These are phyloP conservation scores for Fusarium scirpi DNA, from an alignment of 2,329 filamentous ascomycete species.

Conservation along the genomic window DNA sequence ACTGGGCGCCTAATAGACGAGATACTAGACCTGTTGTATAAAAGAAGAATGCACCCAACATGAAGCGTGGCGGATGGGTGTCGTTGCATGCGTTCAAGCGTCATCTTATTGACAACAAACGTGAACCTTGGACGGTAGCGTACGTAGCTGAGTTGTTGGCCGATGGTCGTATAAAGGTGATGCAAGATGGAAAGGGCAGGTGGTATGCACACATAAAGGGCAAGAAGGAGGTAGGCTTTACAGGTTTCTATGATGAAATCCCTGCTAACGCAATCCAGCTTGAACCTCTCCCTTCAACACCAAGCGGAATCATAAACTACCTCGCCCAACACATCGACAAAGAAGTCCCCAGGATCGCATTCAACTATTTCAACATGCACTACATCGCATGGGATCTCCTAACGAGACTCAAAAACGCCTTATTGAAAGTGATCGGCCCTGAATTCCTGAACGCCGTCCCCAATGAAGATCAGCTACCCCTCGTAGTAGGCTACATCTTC, in stretches of 20 bases:
- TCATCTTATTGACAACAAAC: not conserved
- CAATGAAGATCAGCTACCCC: slow-evolving; percentile 8
- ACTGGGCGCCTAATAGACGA: slow-evolving; percentile 34
- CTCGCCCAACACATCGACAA: slow-evolving; percentile 15
- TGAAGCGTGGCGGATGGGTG: slow-evolving; percentile 29
- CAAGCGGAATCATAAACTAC: slow-evolving; percentile 8
- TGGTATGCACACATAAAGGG: slow-evolving; percentile 4
- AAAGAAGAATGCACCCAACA: slow-evolving; percentile 22
- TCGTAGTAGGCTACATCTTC: slow-evolving; percentile 50
- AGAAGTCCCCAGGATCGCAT: slow-evolving; percentile 9
- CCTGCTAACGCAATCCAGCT: slow-evolving; percentile 6
- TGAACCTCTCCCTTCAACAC: not conserved
- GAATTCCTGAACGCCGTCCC: slow-evolving; percentile 10
- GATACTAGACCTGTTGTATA: slow-evolving; percentile 10
- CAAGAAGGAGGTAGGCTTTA: not conserved
- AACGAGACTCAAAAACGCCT: slow-evolving; percentile 3
- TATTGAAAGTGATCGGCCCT: not conserved
- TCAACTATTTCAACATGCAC: slow-evolving; percentile 34
- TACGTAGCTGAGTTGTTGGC: slow-evolving; percentile 12
- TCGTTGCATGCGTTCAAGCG: not conserved
- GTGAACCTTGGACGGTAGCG: slow-evolving; percentile 10
- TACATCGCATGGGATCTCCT: slow-evolving; percentile 10
- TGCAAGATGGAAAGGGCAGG: slow-evolving; percentile 15
- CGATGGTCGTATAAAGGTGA: not conserved
- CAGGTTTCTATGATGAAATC: fast-evolving